Conservation (phyloP, 2,329 filamentous ascomycete species). For the Neurospora sp. region DNA sequence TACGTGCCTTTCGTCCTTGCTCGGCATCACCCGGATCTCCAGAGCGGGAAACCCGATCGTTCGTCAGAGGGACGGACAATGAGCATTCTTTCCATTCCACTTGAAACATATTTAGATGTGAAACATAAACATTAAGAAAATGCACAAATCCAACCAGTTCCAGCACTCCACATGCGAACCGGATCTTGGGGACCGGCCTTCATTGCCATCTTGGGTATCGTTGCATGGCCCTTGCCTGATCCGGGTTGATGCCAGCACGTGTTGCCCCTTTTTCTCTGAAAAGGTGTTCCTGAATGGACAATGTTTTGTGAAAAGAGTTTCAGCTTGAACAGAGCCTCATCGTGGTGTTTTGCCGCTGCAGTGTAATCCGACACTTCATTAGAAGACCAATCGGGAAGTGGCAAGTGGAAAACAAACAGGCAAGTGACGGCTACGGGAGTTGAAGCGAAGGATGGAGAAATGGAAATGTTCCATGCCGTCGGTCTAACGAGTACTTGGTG, state of each 20-base stretch:
- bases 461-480: not conserved
- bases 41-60: too few relatives aligned
- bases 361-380: not conserved
- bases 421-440: not conserved
- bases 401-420: not conserved
- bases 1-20: not conserved
- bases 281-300: not conserved
- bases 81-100: not conserved
- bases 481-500: not conserved
- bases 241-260: not conserved
- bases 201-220: not conserved
- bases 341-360: not conserved
- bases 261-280: not conserved
- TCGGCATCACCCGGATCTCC: too few relatives aligned
- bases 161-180: conserved; percentile 1
- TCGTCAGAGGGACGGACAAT: not conserved
- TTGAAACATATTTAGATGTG: not conserved
- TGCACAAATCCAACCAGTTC: not conserved
- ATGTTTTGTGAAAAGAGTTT: not conserved
- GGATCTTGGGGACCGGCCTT: not conserved
- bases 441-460: not conserved
- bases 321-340: not conserved
- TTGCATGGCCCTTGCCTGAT: not conserved
- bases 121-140: not conserved
- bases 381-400: not conserved